Evolutionary conservation across 345 rosid genomes (phyloP), one percentile per base, ranked within the genome.

Genomic region (Orychophragmus violaceus): DNA sequence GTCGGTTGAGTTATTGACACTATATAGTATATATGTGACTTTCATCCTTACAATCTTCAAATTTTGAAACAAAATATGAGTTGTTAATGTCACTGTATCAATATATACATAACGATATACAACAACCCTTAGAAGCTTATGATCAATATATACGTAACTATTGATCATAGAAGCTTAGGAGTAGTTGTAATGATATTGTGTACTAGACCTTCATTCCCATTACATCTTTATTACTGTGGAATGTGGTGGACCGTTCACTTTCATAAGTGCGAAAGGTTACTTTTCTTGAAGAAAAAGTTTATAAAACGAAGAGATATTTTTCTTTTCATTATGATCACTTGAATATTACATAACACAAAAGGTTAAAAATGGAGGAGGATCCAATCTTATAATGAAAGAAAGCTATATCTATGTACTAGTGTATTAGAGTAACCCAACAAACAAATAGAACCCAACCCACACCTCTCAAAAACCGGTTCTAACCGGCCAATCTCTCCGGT

Each of bases 391-490:
- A 5, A 2, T 24, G 7, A 7, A 50, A 66, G 36, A 22, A 32
- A 45, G 55, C 7, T 50, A n/a, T 56, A n/a, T 4, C 8, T 14
- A 37, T 8, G 2, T 13, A 17, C 16, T 48, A 19, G 23, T 30
- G 8, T 19, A 48, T n/a, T 7, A 49, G 3, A 33, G 23, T 22
- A 72, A 51, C 52, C 56, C 29, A 62, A 72, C 55, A 8, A 64
- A 50, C 66, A 55, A 28, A 65, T 22, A 13, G 14, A 35, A 64
- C 37, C 70, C 64, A 55, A 56, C 52, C 46, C 61, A 50, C 39
- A 18, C 23, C 56, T 51, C 72, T 59, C 77, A 73, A 73, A 73
- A 73, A 51, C 66, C 76, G 71, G 71, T 65, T 72, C 45, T 21
- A 58, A 51, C 59, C 65, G 65, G 61, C 62, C 36, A 72, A 51